Conservation (phyloP, 306 rosid species). For the Quercus wislizeni region DNA sequence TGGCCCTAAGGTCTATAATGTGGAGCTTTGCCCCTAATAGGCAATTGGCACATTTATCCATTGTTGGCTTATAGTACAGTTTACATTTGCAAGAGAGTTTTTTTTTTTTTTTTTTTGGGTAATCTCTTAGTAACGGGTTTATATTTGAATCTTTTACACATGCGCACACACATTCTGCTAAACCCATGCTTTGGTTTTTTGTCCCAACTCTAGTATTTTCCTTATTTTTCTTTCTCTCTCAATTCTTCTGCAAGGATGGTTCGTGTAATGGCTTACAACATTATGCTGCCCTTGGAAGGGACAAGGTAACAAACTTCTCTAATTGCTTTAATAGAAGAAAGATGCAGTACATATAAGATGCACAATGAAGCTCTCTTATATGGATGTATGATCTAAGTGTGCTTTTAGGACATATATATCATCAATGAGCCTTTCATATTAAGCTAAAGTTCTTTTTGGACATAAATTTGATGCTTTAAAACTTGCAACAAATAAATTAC, state of each 20-base stretch:
- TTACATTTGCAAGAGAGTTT: neutral
- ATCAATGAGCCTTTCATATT: neutral
- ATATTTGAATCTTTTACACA: neutral
- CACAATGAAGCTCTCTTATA: neutral
- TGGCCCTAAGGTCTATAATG: neutral
- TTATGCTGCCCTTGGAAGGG: constrained; percentile 99
- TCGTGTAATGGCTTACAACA: constrained; percentile 99
- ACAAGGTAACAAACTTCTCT: constrained; percentile 59
- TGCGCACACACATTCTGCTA: neutral
- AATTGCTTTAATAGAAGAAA: neutral
- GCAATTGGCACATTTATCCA: neutral
- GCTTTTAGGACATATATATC: neutral
- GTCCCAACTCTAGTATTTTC: constrained; percentile 8
- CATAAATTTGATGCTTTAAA: neutral
- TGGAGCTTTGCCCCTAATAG: neutral
- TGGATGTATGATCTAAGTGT: neutral
- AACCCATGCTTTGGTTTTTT: constrained; percentile 12
- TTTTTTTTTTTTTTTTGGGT: too few species aligned
- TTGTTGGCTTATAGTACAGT: neutral
- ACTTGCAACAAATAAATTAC: neutral
- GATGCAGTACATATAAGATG: neutral
- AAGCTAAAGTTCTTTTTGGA: neutral
- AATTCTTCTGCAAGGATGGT: constrained; percentile 72
- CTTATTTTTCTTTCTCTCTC: constrained; percentile 4
- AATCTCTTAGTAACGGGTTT: too few species aligned